phyloP scores from a whole-genome alignment of 2,329 filamentous ascomycete species.

The Fusarium sp. region DNA sequence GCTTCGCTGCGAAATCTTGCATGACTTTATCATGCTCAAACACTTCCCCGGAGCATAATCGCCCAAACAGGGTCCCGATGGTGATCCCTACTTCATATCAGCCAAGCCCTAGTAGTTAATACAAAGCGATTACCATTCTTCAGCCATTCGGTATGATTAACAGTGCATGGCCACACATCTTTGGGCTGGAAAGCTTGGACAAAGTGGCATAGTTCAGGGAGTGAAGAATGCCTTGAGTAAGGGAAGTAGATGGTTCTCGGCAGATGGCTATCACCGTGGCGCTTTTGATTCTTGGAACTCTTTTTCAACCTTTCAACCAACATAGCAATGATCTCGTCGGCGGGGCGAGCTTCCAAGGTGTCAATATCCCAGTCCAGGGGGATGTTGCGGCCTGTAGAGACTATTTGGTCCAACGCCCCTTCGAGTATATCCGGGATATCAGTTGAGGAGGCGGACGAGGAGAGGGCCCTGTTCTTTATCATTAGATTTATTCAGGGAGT shows the following conservation, averaged over 20 bases:
- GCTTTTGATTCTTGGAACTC: background rate
- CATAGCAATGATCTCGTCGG: conserved; percentile 16
- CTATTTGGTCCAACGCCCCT: conserved; percentile 30
- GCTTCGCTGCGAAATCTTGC: conserved; percentile 50
- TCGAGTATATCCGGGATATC: conserved; percentile 24
- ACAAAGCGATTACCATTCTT: conserved; percentile 56
- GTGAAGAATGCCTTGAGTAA: conserved; percentile 91
- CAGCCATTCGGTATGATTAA: conserved; percentile 73
- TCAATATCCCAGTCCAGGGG: conserved; percentile 45
- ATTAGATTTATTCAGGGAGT: background rate
- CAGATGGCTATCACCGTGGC: conserved; percentile 43
- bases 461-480: conserved; percentile 31
- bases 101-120: background rate
- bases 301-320: conserved; percentile 31
- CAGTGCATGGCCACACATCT: conserved; percentile 88
- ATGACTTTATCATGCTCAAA: conserved; percentile 78
- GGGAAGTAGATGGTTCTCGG: conserved; percentile 73
- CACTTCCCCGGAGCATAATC: conserved; percentile 69
- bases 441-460: conserved; percentile 18
- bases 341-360: conserved; percentile 31
- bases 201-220: conserved; percentile 80
- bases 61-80: conserved; percentile 78
- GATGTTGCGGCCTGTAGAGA: conserved; percentile 44
- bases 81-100: conserved; percentile 60
- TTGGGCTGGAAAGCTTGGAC: conserved; percentile 76